Percentiles rank a stretch among this genome's conserved stretches.
phyloP scores from a whole-genome alignment of 768 basidiomycete species.

The Amanita subjunquillea region DNA sequence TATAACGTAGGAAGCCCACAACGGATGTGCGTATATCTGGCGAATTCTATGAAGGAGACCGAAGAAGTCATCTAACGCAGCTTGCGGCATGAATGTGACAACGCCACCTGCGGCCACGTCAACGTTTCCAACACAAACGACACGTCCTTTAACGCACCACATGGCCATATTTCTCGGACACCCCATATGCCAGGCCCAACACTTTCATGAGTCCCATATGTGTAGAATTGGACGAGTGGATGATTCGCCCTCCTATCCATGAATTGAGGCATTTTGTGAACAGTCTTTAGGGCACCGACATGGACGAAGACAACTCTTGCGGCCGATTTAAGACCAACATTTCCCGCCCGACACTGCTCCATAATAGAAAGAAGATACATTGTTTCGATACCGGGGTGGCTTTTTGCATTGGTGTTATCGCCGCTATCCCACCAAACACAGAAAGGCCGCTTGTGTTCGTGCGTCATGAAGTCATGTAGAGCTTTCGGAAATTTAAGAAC shows the following conservation, averaged over 20 bases:
- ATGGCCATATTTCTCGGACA: conserved; percentile 56
- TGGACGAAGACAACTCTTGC: conserved; percentile 56
- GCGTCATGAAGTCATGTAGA: conserved; percentile 36
- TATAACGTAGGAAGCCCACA: conserved; percentile 60
- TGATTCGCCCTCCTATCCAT: conserved; percentile 33
- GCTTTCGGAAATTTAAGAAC: conserved; percentile 37
- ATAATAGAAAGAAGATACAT: conserved; percentile 18
- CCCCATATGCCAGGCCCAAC: conserved; percentile 46
- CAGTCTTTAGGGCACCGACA: conserved; percentile 37
- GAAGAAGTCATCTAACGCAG: conserved; percentile 42
- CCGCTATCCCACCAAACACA: conserved; percentile 35
- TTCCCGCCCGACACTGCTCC: conserved; percentile 28
- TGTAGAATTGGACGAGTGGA: conserved; percentile 47
- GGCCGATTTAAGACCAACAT: conserved; percentile 23
- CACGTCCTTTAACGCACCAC: conserved; percentile 33
- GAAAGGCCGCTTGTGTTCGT: conserved; percentile 25
- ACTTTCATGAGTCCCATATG: conserved; percentile 54
- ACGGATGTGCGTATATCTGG: conserved; percentile 45
- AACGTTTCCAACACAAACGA: neutral
- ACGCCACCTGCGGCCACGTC: conserved; percentile 45
- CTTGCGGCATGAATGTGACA: conserved; percentile 58
- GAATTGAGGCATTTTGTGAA: conserved; percentile 41
- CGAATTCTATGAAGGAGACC: conserved; percentile 37
- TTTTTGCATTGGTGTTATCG: conserved; percentile 18
- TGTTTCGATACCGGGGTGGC: conserved; percentile 30